Evolutionary conservation across 169 alveolate species (phyloP), one percentile per base, ranked within the genome.

Genomic region (Cryptosporidium sp.): DNA sequence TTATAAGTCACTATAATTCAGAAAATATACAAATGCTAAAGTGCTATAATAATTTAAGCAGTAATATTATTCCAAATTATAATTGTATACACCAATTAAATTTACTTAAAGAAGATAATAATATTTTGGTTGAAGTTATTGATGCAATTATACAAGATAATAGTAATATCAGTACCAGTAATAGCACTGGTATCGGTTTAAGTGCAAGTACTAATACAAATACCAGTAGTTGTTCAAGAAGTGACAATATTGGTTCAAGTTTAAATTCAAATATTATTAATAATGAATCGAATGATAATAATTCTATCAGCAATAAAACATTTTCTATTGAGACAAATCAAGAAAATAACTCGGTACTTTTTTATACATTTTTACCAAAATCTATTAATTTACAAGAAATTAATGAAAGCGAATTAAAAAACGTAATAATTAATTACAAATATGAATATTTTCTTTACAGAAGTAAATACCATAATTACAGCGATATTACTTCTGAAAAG

Each of bases 31-130:
- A 80, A 61, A 39, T 80, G 87, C 31, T 59, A 18, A 80, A 59
- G 26, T 80, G 23, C n/a, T 80, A 62, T 37, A 80, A 43, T 29
- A 80, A 68, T 16, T 10, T n/a, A 39, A 65, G 43, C 10, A 50
- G 52, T 3, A 33, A 39, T 39, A 55, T 52, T 31, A n/a, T 1
- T 65, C 68, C 45, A 14, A 80, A 80, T 65, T 61, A 62, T 31
- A 51, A 80, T 31, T 61, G 58, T 31, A 62, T 80, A 7, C 87
- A 80, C 48, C 75, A 80, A 31, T 31, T 80, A 26, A 58, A 21
- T 61, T 61, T 80, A 61, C 75, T 80, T 21, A 61, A 39, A 18
- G 87, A 80, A 4, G 87, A 80, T 61, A 61, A 80, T 45, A 80
- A 80, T 61, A 80, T 80, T 14, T 29, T 80, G 14, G 87, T 80